These are phyloP conservation scores for Phenoliferia sp. DNA, from an alignment of 1,284 basidiomycete species.

Conservation along the genomic window DNA sequence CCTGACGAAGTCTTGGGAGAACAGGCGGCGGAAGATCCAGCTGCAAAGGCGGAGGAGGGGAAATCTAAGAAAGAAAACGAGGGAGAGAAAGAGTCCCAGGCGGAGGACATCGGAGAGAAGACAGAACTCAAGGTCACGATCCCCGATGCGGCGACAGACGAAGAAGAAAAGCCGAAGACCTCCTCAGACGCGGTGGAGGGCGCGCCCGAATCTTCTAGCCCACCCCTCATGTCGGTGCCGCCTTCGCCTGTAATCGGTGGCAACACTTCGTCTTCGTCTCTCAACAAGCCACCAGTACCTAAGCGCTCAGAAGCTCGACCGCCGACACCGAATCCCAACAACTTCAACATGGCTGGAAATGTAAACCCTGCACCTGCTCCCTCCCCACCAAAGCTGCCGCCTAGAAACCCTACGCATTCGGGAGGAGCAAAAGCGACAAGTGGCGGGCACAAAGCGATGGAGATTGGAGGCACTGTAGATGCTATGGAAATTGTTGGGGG, in stretches of 20 bases:
- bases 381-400: background rate
- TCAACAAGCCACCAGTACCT: conserved; percentile 2
- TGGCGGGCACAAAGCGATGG: background rate
- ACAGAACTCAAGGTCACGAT: background rate
- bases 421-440: background rate
- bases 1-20: too few relatives aligned
- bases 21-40: too few relatives aligned
- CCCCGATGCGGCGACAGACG: background rate
- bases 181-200: background rate
- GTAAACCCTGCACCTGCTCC: background rate
- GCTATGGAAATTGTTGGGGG: conserved; percentile 10
- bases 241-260: background rate
- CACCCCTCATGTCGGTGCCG: background rate
- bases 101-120: background rate
- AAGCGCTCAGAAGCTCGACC: conserved; percentile 4
- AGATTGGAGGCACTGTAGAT: background rate
- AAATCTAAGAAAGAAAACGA: conserved; percentile 1
- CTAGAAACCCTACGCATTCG: background rate
- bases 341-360: background rate
- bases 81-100: background rate
- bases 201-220: background rate
- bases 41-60: background rate
- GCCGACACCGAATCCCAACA: background rate
- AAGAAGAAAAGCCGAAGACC: background rate
- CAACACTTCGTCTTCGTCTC: conserved; percentile 1